These are phyloP conservation scores for Knoxia roxburghii DNA, from an alignment of 257 asterid species.

Conservation along the genomic window DNA sequence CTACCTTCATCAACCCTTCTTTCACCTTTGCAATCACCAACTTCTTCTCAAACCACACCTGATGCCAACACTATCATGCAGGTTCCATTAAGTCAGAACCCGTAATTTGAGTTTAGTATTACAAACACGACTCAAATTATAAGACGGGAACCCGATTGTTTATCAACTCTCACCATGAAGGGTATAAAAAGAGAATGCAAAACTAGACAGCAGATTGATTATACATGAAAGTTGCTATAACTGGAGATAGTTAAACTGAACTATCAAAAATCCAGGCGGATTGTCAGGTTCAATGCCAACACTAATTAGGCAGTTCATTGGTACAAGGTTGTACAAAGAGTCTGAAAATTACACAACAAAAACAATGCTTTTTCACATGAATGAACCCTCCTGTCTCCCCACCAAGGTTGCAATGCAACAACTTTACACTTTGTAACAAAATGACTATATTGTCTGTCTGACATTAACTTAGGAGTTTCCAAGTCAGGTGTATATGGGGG, in stretches of 20 bases:
- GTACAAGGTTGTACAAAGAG: not conserved
- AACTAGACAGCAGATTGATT: not conserved
- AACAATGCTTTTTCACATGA: slow-evolving; percentile 18
- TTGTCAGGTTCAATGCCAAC: not conserved
- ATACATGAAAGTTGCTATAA: not conserved
- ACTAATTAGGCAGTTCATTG: not conserved
- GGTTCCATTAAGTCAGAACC: too few relatives aligned
- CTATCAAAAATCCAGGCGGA: slow-evolving; percentile 8
- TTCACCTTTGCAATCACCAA: too few relatives aligned
- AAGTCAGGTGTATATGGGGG: slow-evolving; percentile 15
- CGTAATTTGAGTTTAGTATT: too few relatives aligned
- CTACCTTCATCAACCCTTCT: slow-evolving; percentile 7
- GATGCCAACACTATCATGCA: too few relatives aligned
- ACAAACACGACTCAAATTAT: too few relatives aligned
- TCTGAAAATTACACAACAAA: not conserved
- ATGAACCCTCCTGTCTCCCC: slow-evolving; percentile 24
- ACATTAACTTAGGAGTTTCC: slow-evolving; percentile 3
- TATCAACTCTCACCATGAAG: too few relatives aligned
- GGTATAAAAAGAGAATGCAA: not conserved
- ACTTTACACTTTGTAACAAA: slow-evolving; percentile 26
- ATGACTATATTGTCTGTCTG: slow-evolving; percentile 14
- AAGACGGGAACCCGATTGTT: too few relatives aligned
- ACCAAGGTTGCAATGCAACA: slow-evolving; percentile 20
- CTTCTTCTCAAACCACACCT: too few relatives aligned
- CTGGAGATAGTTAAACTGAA: slow-evolving; percentile 12